These are phyloP conservation scores for Flaveria linearis DNA, from an alignment of 129 eudicot genomes.

Conservation along the genomic window DNA sequence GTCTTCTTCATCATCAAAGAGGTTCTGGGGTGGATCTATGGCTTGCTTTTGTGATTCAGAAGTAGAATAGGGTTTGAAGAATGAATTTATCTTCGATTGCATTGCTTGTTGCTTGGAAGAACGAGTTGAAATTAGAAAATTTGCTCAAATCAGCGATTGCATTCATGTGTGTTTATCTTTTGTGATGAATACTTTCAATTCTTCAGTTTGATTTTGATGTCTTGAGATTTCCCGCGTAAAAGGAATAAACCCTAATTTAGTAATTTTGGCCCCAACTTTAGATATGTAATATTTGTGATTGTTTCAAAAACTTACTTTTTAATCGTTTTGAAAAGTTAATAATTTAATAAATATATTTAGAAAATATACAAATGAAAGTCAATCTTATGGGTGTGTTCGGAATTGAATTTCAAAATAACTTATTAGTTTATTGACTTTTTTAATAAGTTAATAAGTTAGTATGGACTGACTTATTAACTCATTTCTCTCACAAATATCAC, in stretches of 20 bases:
- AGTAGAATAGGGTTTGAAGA: constrained; percentile 45
- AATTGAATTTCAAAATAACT: no score
- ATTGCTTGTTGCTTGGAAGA: constrained; percentile 19
- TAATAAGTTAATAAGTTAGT: no score
- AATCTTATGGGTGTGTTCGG: no score
- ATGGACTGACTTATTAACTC: no score
- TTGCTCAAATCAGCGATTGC: neutral
- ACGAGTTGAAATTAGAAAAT: neutral
- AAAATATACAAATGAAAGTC: no score
- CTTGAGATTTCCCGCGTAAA: neutral
- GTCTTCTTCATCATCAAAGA: constrained; percentile 13
- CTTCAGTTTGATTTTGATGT: neutral
- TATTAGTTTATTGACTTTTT: no score
- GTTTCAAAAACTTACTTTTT: no score
- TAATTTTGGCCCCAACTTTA: no score
- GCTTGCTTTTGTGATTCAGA: constrained; percentile 5
- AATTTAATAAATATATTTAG: no score
- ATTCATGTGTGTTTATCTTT: neutral
- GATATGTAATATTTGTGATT: no score
- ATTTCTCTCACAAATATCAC: no score
- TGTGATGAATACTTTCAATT: neutral
- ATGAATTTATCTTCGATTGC: constrained; percentile 51
- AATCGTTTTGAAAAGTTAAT: no score
- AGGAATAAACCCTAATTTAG: neutral
- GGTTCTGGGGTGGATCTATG: neutral